Percentiles rank a stretch among this genome's conserved stretches.
phyloP scores from a whole-genome alignment of 2,329 filamentous ascomycete genomes.

The Aspergillus luchuensis region DNA sequence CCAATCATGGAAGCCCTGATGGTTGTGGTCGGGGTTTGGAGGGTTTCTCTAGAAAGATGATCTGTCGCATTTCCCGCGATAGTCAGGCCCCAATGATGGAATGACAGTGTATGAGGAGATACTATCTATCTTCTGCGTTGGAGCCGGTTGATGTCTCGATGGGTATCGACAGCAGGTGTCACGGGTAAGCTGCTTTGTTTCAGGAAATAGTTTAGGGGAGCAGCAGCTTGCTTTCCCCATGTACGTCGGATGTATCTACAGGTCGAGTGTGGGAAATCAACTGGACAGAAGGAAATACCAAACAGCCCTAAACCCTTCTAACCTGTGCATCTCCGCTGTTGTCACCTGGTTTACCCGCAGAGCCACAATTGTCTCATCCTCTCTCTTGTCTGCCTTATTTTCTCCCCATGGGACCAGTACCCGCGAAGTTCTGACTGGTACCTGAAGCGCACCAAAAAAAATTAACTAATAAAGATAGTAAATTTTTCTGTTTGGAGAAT shows the following conservation, averaged over 20 bases:
- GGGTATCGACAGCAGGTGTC: slow-evolving; percentile 12
- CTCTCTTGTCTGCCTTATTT: too few species aligned
- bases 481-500: not conserved
- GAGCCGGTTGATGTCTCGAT: not conserved
- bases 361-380: not conserved
- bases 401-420: too few species aligned
- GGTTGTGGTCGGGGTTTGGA: not conserved
- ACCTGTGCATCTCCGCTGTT: slow-evolving; percentile 6
- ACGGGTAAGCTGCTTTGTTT: not conserved
- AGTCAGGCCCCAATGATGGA: slow-evolving; percentile 1
- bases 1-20: slow-evolving; percentile 5
- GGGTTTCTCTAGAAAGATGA: slow-evolving; percentile 1
- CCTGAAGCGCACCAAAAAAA: too few species aligned
- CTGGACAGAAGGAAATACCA: not conserved
- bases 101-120: not conserved
- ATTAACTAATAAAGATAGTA: not conserved
- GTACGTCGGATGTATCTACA: not conserved
- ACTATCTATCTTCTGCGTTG: not conserved
- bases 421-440: too few species aligned
- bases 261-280: not conserved
- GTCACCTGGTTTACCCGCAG: slow-evolving; percentile 1
- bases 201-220: not conserved
- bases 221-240: not conserved
- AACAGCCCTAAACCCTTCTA: slow-evolving; percentile 1
- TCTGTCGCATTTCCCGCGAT: slow-evolving; percentile 10